phyloP scores from a whole-genome alignment of 805 yeast genomes.

The Yamadazyma akitaensis region DNA sequence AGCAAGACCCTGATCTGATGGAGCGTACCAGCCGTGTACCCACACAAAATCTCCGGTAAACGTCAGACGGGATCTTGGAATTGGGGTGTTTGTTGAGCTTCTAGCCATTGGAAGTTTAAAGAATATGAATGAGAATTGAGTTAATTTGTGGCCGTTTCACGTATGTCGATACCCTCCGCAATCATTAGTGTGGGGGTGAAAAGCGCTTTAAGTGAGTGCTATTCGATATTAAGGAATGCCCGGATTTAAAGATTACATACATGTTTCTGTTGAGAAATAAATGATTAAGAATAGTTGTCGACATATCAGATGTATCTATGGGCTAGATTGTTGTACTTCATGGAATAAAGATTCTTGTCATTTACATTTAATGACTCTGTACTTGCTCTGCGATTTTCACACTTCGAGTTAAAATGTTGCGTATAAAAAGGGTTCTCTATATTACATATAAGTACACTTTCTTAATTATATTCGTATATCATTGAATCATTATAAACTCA shows the following conservation, averaged over 20 bases:
- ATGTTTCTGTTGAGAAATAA: too few relatives aligned
- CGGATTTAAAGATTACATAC: too few relatives aligned
- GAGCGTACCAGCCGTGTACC: constrained; percentile 40
- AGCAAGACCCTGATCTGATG: constrained; percentile 12
- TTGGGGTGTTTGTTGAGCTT: constrained; percentile 16
- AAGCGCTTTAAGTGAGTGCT: background rate
- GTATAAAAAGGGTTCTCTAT: too few relatives aligned
- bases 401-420: too few relatives aligned
- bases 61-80: constrained; percentile 5
- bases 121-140: background rate
- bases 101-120: constrained; percentile 8
- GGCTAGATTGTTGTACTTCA: too few relatives aligned
- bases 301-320: too few relatives aligned
- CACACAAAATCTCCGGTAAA: constrained; percentile 18
- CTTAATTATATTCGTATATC: background rate
- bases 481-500: background rate
- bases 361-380: too few relatives aligned
- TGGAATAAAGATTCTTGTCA: too few relatives aligned
- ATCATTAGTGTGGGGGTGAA: background rate
- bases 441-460: background rate
- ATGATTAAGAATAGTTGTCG: too few relatives aligned
- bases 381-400: too few relatives aligned
- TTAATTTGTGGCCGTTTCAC: background rate
- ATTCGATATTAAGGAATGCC: too few relatives aligned
- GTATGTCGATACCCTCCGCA: background rate